These are phyloP conservation scores for Limonium bicolor DNA, from an alignment of 148 eudicot species.

Conservation along the genomic window DNA sequence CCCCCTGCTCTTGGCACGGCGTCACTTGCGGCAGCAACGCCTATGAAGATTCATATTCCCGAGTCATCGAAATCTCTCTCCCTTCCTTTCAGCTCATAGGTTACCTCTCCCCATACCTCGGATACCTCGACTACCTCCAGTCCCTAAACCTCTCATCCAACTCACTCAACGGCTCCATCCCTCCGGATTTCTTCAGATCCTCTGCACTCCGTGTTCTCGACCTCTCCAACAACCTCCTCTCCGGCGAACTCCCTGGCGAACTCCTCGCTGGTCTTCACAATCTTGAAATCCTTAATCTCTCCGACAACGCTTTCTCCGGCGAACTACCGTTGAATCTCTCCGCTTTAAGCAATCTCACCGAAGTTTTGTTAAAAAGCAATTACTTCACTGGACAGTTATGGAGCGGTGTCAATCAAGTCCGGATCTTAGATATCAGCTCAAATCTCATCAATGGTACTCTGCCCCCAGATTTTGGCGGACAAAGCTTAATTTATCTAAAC, in stretches of 20 bases:
- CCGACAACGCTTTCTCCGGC: conserved; percentile 54
- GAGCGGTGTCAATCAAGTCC: conserved; percentile 29
- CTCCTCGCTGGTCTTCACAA: conserved; percentile 23
- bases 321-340: conserved; percentile 35
- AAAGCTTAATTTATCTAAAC: conserved; percentile 25
- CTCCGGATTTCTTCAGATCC: conserved; percentile 27
- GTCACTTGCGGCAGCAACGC: conserved; percentile 22
- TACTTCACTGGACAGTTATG: conserved; percentile 42
- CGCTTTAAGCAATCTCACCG: conserved; percentile 24
- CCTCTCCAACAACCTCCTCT: conserved; percentile 43
- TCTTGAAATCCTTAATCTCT: conserved; percentile 33
- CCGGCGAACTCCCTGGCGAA: conserved; percentile 53
- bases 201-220: conserved; percentile 36
- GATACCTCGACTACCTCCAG: conserved; percentile 35
- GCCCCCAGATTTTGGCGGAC: conserved; percentile 42
- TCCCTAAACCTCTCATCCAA: conserved; percentile 47
- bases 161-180: conserved; percentile 63
- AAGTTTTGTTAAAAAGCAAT: conserved; percentile 34
- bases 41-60: too few species aligned
- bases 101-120: conserved; percentile 38
- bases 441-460: conserved; percentile 59
- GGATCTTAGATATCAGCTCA: conserved; percentile 49
- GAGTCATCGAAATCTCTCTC: conserved; percentile 42
- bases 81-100: conserved; percentile 46
- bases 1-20: conserved; percentile 74